Percentiles rank a stretch among this genome's conserved stretches.
These are phyloP conservation scores for Auricularia sp. DNA, from an alignment of 768 basidiomycete genomes.

Conservation along the genomic window DNA sequence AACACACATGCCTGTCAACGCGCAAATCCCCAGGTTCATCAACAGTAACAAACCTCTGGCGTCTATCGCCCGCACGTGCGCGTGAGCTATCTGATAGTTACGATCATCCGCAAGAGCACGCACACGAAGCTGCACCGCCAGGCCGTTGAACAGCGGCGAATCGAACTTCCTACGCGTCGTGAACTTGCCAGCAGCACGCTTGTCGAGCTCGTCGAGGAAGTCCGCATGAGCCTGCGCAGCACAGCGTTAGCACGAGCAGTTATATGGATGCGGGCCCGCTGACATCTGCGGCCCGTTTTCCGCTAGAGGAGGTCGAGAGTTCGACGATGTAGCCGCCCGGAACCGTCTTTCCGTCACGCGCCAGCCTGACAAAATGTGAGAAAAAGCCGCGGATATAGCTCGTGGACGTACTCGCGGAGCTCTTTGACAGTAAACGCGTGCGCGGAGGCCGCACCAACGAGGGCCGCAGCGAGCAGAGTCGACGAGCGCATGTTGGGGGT, in stretches of 20 bases:
- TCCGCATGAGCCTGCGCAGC: not conserved
- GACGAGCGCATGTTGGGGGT: not conserved
- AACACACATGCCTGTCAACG: constrained; percentile 6
- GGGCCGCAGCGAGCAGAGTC: constrained; percentile 1
- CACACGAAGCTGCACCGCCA: not conserved
- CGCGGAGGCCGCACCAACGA: not conserved
- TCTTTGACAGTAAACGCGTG: not conserved
- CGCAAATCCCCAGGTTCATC: not conserved
- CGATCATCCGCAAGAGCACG: not conserved
- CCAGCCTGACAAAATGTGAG: constrained; percentile 38
- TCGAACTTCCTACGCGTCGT: not conserved
- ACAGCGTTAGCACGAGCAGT: too few relatives aligned
- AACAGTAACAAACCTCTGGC: not conserved
- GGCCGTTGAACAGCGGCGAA: not conserved
- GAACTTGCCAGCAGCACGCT: not conserved
- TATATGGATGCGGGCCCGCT: too few relatives aligned
- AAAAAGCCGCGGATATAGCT: constrained; percentile 48
- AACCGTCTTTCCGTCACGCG: constrained; percentile 14
- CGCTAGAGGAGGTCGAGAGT: too few relatives aligned
- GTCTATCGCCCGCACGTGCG: not conserved
- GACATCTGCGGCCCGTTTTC: too few relatives aligned
- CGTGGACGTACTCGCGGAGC: constrained; percentile 5
- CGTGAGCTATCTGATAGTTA: not conserved
- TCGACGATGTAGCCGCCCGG: constrained; percentile 12
- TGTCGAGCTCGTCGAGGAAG: not conserved